A percentile compares a stretch with the other conserved stretches of the same genome.
phyloP scores from a whole-genome alignment of 495 filamentous ascomycete genomes.

The Jackrogersella multiformis region DNA sequence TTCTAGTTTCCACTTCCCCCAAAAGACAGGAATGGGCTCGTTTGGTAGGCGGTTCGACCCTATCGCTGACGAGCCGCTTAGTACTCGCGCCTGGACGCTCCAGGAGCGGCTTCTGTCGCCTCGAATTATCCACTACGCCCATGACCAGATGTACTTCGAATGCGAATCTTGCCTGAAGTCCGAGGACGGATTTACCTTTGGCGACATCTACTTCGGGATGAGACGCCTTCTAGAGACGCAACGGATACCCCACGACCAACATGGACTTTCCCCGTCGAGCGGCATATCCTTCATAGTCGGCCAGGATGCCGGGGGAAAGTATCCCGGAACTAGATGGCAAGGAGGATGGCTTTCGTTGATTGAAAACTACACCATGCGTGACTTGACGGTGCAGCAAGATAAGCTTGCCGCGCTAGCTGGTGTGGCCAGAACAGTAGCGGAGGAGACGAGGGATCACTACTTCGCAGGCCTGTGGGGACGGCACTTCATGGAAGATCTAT shows the following conservation, averaged over 20 bases:
- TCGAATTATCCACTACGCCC: constrained; percentile 41
- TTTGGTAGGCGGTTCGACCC: constrained; percentile 29
- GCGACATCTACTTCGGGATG: constrained; percentile 32
- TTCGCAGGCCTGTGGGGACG: constrained; percentile 23
- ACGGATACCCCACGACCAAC: constrained; percentile 11
- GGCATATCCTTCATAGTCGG: constrained; percentile 31
- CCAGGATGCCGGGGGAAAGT: constrained; percentile 13
- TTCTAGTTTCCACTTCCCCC: constrained; percentile 27
- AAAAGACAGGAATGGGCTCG: constrained; percentile 7
- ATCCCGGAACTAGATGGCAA: constrained; percentile 12
- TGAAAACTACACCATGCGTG: constrained; percentile 24
- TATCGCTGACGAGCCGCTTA: constrained; percentile 35
- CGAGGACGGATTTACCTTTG: constrained; percentile 22
- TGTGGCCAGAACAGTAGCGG: constrained; percentile 59
- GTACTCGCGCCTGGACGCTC: constrained; percentile 42
- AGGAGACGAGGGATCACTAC: constrained; percentile 43
- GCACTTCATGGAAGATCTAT: constrained; percentile 31
- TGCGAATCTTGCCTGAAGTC: constrained; percentile 34
- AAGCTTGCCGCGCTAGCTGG: constrained; percentile 33
- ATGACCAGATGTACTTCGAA: constrained; percentile 43
- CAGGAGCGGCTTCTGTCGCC: constrained; percentile 45
- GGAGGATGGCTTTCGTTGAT: constrained; percentile 21
- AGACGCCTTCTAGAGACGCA: constrained; percentile 23
- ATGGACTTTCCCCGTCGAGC: constrained; percentile 5
- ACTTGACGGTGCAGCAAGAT: constrained; percentile 15